Conservation (phyloP, 2,329 filamentous ascomycete genomes). For the Exserohilum turcica region DNA sequence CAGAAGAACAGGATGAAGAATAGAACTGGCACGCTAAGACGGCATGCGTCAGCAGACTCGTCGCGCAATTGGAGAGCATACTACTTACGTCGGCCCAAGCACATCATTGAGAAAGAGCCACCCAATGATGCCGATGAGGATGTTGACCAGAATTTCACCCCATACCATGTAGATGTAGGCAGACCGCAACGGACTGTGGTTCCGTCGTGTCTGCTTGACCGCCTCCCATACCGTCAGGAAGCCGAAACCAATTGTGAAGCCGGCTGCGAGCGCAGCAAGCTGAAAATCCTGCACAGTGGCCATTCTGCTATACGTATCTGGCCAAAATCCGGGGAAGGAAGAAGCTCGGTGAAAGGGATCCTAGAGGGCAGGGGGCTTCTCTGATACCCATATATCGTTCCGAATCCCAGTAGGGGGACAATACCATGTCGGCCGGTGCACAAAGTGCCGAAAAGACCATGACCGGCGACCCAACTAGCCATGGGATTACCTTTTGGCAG, state of each 20-base stretch:
- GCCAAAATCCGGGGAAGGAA: neutral
- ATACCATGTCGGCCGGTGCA: neutral
- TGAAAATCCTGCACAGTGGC: constrained; percentile 34
- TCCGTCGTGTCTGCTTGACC: constrained; percentile 43
- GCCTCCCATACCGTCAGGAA: constrained; percentile 45
- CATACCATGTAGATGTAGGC: constrained; percentile 47
- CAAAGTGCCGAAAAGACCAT: constrained; percentile 5
- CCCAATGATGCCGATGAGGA: constrained; percentile 37
- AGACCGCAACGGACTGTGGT: constrained; percentile 41
- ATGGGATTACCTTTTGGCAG: neutral
- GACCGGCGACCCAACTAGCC: constrained; percentile 4
- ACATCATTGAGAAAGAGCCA: constrained; percentile 40
- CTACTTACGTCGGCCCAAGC: constrained; percentile 38
- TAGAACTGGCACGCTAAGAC: constrained; percentile 33
- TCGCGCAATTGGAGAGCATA: too few species aligned
- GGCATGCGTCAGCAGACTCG: constrained; percentile 1
- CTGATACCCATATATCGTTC: constrained; percentile 1
- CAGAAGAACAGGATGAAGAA: constrained; percentile 43
- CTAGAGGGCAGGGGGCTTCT: neutral
- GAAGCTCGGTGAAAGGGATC: constrained; percentile 2
- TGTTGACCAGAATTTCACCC: constrained; percentile 39
- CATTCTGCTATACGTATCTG: constrained; percentile 14
- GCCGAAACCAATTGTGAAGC: constrained; percentile 44
- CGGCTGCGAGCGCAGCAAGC: constrained; percentile 41
- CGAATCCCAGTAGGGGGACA: constrained; percentile 9